Base-by-base conservation (phyloP, 768 basidiomycete genomes). In the Tulasnella sp. region DNA sequence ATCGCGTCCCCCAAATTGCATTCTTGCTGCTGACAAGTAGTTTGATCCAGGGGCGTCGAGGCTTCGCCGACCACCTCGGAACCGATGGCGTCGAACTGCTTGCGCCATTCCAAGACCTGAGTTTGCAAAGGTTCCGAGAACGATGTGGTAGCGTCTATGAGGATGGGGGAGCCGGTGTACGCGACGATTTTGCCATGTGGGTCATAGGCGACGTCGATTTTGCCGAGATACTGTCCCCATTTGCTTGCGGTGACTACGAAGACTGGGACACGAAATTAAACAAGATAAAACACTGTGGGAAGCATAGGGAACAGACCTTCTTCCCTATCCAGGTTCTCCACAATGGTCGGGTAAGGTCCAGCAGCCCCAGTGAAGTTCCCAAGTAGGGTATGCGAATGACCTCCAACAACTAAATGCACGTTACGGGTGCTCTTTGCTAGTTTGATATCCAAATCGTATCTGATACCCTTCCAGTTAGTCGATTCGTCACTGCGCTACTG, bases 211-310 rank as follows among this genome's bases (percentile, higher is more conserved):
- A 88, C 84, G 80, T 88, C 86, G 80, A 88, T 87, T 73, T 85
- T 84, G 16, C 88, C 88, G 48, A 89, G 83, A 81, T 87, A 87
- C 80, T 88, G 87, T 56, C 87, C 88, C 87, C 88, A 89, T 73
- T 87, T 85, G 80, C 85, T 88, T 76, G 87, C 85, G 0, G 87
- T 88, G 76, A 88, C 86, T n/a, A 89, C 85, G 80, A 86, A 87
- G 24, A 89, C 80, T 80, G 36, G 12, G 73, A 27, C 9, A 52
- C 44, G 40, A 38, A 10, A 46, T 34, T 72, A 42, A 71, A 38
- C 12, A 34, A 56, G 7, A 19, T 40, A 0, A 34, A 4, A n/a
- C 24, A 8, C 9, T 24, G 52, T n/a, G n/a, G 46, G 9, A 79
- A 40, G 24, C 16, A 38, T 76, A 14, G 21, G 14, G 5, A n/a